phyloP scores from a whole-genome alignment of 2,329 filamentous ascomycete species.

The Fusarium solani-melongenae region DNA sequence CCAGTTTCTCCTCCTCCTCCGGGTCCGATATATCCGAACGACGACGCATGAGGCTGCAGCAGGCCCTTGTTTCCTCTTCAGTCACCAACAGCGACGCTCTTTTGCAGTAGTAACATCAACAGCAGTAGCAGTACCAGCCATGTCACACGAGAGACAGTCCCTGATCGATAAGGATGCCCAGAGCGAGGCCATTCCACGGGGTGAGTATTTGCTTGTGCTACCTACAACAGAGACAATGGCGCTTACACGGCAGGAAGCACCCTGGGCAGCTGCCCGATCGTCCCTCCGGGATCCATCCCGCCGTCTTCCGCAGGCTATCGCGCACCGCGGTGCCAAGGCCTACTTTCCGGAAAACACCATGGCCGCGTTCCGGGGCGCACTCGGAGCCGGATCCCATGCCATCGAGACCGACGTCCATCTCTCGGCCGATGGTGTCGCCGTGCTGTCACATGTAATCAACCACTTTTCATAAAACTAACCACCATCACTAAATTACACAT shows the following conservation, averaged over 20 bases:
- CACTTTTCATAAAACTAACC: neutral
- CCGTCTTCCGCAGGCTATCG: constrained; percentile 75
- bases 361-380: constrained; percentile 78
- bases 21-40: constrained; percentile 1
- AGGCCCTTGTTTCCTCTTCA: neutral
- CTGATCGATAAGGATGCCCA: constrained; percentile 18
- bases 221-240: neutral
- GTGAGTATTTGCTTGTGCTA: neutral
- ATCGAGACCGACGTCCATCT: constrained; percentile 92
- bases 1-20: neutral
- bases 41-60: constrained; percentile 3
- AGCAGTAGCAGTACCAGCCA: neutral
- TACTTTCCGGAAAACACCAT: constrained; percentile 88
- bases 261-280: constrained; percentile 49
- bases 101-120: neutral
- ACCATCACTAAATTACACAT: neutral
- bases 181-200: constrained; percentile 15
- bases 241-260: constrained; percentile 24
- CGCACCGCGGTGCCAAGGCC: constrained; percentile 83
- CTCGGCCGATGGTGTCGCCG: constrained; percentile 83
- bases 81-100: neutral
- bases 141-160: constrained; percentile 21
- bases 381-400: constrained; percentile 79
- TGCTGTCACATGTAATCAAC: constrained; percentile 78
- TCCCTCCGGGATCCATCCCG: constrained; percentile 42